Base-by-base conservation (phyloP, 805 yeast genomes). In the Saturnispora diversa region DNA sequence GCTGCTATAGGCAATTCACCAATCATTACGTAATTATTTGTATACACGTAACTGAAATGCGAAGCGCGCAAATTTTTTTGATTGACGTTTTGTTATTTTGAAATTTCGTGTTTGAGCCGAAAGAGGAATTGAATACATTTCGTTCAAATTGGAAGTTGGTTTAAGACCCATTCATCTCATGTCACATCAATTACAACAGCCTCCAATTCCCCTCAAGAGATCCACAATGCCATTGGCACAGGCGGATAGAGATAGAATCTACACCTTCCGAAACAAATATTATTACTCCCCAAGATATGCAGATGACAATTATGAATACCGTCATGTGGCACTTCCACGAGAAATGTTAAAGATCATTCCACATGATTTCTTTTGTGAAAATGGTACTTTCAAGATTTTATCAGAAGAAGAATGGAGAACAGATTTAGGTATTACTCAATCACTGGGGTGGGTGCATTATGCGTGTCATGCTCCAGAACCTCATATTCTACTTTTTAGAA, bases 401-500 rank as follows among this genome's bases (percentile, higher is more conserved):
- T 63, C 83, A 36, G 99, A 92, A 60, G 97, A 92, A 50, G 99
- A 92, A 63, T 92, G 99, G 99, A 73, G 99, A 60, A 51, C 54
- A 10, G 97, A 97, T 1, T 66, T 92, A 37, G 99, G 99, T 2
- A 87, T 92, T 54, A 92, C 97, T 6, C 99, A 92, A 62, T 84
- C 95, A 27, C 68, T 92, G 45, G 98, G 98, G 1, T 92, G 98
- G 98, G 92, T 74, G 40, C 98, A 92, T 62, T 92, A 90, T 57
- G 98, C 92, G 55, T 88, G 95, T 31, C 98, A 92, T 60, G 84
- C 97, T 1, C 99, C 99, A 32, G 99, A 92, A 62, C 99, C 99
- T 20, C 98, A 92, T 58, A 92, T 92, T 45, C 66, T 92, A 46
- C 69, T 92, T 45, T 92, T 92, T 65, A 82, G 83, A 63, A 72